Percentiles rank a stretch among this genome's conserved stretches.
Conservation (phyloP, 2,329 filamentous ascomycete species). For the Metarhizium album region DNA sequence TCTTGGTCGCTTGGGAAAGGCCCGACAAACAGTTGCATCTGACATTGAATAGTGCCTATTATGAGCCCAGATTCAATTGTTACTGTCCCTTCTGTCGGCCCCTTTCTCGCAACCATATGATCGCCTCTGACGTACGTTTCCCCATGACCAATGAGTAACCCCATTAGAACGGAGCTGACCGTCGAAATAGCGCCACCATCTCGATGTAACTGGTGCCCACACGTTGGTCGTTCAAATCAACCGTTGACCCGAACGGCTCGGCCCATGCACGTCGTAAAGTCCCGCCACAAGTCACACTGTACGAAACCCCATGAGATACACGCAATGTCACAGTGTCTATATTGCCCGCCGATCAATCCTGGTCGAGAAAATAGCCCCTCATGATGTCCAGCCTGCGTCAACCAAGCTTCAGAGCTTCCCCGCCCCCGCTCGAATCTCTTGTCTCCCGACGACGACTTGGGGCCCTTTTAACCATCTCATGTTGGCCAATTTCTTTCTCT, state of each 20-base stretch:
- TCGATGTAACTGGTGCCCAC: neutral
- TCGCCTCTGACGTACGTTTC: neutral
- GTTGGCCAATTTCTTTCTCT: neutral
- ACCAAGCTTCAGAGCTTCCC: constrained; percentile 19
- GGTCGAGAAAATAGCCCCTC: neutral
- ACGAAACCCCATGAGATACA: neutral
- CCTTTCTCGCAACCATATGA: too few species aligned
- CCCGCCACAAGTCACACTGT: neutral
- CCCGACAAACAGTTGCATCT: neutral
- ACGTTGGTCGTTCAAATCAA: neutral
- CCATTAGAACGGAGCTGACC: too few species aligned
- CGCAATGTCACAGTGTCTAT: constrained; percentile 13
- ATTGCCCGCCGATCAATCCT: neutral
- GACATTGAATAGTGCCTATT: too few species aligned
- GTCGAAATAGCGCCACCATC: neutral
- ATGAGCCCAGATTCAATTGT: too few species aligned
- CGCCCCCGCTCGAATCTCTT: neutral
- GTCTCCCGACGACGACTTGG: constrained; percentile 2
- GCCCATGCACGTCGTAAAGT: neutral
- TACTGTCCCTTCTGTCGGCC: too few species aligned
- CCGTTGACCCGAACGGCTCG: neutral
- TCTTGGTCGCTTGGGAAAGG: neutral
- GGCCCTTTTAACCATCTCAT: too few species aligned
- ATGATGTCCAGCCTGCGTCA: constrained; percentile 2
- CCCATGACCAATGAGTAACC: too few species aligned